These are phyloP conservation scores for Tolypocladium ovalisporum DNA, from an alignment of 2,329 filamentous ascomycete genomes.

Conservation along the genomic window DNA sequence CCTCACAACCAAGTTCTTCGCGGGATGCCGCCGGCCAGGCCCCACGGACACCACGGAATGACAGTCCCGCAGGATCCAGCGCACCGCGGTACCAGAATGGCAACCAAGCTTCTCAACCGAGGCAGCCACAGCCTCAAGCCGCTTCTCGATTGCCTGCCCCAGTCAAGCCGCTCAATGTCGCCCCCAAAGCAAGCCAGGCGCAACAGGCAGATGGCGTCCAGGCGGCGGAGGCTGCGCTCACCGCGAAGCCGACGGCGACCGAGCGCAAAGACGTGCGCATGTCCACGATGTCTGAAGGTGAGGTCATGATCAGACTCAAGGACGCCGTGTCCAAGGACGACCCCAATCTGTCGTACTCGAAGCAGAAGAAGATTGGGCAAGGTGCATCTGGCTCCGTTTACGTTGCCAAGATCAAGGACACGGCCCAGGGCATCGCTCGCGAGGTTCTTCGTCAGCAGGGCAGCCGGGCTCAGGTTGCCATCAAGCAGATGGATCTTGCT, in stretches of 20 bases:
- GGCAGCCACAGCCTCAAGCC: constrained; percentile 30
- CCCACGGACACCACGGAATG: constrained; percentile 34
- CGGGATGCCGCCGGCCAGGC: constrained; percentile 28
- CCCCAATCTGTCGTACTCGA: constrained; percentile 89
- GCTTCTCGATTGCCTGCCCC: constrained; percentile 43
- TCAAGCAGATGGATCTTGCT: constrained; percentile 98
- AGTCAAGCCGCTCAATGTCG: constrained; percentile 72
- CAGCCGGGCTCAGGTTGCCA: constrained; percentile 79
- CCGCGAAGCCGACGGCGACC: constrained; percentile 62
- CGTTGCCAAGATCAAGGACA: constrained; percentile 89
- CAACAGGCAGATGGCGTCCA: constrained; percentile 59
- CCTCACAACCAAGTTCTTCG: constrained; percentile 39
- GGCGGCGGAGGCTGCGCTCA: constrained; percentile 81
- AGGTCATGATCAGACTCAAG: constrained; percentile 93
- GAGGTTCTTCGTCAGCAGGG: constrained; percentile 72
- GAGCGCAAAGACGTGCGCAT: constrained; percentile 87
- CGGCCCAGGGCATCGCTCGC: constrained; percentile 72
- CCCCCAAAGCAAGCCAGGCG: constrained; percentile 46
- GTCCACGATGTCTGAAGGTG: constrained; percentile 94
- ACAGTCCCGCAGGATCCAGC: constrained; percentile 35
- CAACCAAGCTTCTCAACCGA: constrained; percentile 39
- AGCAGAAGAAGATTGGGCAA: constrained; percentile 99
- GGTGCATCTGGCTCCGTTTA: constrained; percentile 97
- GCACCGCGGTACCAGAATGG: constrained; percentile 49
- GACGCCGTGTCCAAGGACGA: constrained; percentile 94